phyloP scores from a whole-genome alignment of 2,329 filamentous ascomycete species.

The Arthroderma uncinatum region DNA sequence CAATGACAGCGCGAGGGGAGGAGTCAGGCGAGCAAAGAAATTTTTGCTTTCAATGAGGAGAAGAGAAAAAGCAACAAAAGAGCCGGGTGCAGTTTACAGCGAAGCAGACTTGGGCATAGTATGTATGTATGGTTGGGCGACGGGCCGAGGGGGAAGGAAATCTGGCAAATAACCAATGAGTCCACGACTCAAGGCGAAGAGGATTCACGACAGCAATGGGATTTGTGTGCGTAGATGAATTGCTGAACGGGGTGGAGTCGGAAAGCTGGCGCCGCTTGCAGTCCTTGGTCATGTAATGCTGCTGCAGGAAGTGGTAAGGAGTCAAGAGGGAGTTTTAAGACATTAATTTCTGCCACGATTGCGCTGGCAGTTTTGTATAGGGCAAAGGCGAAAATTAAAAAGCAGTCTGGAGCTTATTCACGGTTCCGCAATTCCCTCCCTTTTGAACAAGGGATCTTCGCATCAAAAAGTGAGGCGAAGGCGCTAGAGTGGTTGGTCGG shows the following conservation, averaged over 20 bases:
- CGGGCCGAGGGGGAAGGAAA: slow-evolving; percentile 6
- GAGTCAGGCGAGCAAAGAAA: slow-evolving; percentile 3
- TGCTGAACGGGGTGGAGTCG: slow-evolving; percentile 3
- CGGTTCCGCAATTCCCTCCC: slow-evolving; percentile 4
- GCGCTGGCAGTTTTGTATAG: slow-evolving; percentile 3
- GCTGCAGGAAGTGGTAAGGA: background rate
- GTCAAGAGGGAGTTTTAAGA: background rate
- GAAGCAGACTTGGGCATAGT: slow-evolving; percentile 1
- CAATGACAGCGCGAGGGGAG: background rate
- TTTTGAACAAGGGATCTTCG: slow-evolving; percentile 7
- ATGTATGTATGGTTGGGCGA: background rate
- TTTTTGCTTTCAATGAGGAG: background rate
- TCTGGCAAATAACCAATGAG: slow-evolving; percentile 13
- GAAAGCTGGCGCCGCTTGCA: background rate
- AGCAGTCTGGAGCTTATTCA: slow-evolving; percentile 4
- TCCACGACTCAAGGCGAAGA: slow-evolving; percentile 7
- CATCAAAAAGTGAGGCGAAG: slow-evolving; percentile 6
- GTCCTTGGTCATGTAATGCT: slow-evolving; percentile 3
- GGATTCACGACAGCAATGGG: slow-evolving; percentile 1
- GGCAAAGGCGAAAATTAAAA: background rate
- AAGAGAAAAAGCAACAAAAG: background rate
- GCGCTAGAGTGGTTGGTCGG: slow-evolving; percentile 1
- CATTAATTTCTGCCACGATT: background rate
- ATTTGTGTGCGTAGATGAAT: slow-evolving; percentile 4
- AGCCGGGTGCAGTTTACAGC: slow-evolving; percentile 1